Evolutionary conservation across 2,329 filamentous ascomycete species (phyloP).

Genomic region (Clarireedia homoeocarpa): DNA sequence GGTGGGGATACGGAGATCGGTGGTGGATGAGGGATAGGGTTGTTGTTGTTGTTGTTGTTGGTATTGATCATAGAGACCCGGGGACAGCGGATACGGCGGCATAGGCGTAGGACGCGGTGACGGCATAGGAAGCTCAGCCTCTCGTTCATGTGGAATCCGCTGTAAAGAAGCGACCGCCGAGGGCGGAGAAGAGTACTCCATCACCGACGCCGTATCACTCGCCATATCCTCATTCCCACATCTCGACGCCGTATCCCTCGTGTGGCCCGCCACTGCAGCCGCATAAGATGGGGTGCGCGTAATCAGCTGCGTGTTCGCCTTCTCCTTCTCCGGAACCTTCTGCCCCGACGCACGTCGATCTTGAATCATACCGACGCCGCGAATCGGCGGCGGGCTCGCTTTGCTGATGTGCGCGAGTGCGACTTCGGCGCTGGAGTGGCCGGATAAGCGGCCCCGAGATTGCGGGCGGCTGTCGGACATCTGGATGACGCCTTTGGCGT

Average conservation of each 20-base stretch:
- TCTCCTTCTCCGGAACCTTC: constrained; percentile 13
- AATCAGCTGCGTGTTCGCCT: constrained; percentile 17
- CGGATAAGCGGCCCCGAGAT: constrained; percentile 22
- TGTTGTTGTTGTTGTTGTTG: neutral
- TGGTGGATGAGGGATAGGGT: neutral
- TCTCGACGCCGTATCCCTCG: constrained; percentile 16
- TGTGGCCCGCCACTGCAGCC: constrained; percentile 19
- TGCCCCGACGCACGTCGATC: constrained; percentile 17
- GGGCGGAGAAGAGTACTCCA: constrained; percentile 10
- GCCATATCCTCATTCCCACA: constrained; percentile 8
- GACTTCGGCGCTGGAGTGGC: constrained; percentile 34
- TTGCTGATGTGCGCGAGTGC: constrained; percentile 37
- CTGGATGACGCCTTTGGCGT: constrained; percentile 21
- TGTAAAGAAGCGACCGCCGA: constrained; percentile 2
- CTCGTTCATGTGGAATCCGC: constrained; percentile 1
- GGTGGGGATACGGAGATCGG: neutral
- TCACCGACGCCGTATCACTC: constrained; percentile 11
- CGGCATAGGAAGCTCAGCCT: neutral
- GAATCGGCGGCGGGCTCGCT: constrained; percentile 29
- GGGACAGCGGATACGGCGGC: constrained; percentile 12
- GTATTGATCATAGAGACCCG: constrained; percentile 2
- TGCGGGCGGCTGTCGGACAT: constrained; percentile 12
- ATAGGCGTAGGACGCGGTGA: neutral
- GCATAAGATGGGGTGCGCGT: constrained; percentile 28
- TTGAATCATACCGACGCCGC: constrained; percentile 25